phyloP scores from a whole-genome alignment of 768 basidiomycete species.

The Wakefieldia striispora region DNA sequence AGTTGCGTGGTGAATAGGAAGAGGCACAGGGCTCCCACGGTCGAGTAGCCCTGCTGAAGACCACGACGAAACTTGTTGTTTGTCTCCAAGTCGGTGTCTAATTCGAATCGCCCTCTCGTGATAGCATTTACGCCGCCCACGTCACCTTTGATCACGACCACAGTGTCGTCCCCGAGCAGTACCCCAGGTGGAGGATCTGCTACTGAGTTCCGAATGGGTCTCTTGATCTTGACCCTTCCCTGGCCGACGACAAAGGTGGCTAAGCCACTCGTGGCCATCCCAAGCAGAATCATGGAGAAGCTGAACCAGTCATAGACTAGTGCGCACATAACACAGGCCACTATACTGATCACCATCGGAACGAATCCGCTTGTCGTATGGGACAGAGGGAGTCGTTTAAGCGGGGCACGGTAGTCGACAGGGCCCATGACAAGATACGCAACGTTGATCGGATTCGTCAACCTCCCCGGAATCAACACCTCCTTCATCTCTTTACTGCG shows the following conservation, averaged over 20 bases:
- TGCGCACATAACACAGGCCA: slow-evolving; percentile 21
- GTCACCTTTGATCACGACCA: slow-evolving; percentile 27
- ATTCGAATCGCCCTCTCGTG: slow-evolving; percentile 24
- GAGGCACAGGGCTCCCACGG: slow-evolving; percentile 18
- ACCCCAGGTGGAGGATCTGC: slow-evolving; percentile 22
- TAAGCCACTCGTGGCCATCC: slow-evolving; percentile 29
- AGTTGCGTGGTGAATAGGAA: slow-evolving; percentile 29
- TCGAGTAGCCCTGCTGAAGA: slow-evolving; percentile 4
- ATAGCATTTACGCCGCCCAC: slow-evolving; percentile 25
- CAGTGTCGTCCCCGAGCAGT: slow-evolving; percentile 15
- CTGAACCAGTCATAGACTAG: slow-evolving; percentile 30
- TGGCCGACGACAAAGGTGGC: slow-evolving; percentile 26
- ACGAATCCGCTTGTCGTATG: slow-evolving; percentile 12
- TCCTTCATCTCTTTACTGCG: slow-evolving; percentile 6
- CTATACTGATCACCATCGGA: slow-evolving; percentile 23
- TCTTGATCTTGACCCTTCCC: slow-evolving; percentile 20
- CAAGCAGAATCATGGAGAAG: slow-evolving; percentile 31
- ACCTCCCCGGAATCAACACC: slow-evolving; percentile 18
- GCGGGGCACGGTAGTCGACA: slow-evolving; percentile 4
- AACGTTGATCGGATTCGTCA: slow-evolving; percentile 17
- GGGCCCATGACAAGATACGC: slow-evolving; percentile 12
- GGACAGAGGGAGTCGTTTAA: slow-evolving; percentile 4
- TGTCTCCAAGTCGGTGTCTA: slow-evolving; percentile 10
- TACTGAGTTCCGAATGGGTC: slow-evolving; percentile 12
- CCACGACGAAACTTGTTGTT: neutral